Evolutionary conservation across 768 basidiomycete species (phyloP).

Genomic region (Hydnum rufescens): DNA sequence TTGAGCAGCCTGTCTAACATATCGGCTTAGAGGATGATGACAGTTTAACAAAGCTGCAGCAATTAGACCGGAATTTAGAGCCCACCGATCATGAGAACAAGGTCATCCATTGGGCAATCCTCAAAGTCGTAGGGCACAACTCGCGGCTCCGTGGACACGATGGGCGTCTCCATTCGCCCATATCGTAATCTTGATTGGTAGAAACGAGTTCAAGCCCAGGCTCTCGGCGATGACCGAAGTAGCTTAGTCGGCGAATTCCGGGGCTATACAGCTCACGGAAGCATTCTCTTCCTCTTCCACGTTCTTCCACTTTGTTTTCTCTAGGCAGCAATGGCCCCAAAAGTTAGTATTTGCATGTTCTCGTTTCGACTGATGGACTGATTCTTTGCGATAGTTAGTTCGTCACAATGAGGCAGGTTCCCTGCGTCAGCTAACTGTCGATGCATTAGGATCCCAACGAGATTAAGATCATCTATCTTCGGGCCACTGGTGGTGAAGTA

Average conservation of each 20-base stretch:
- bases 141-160: neutral
- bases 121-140: conserved; percentile 61
- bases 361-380: neutral
- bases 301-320: neutral
- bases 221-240: too few relatives aligned
- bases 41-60: conserved; percentile 7
- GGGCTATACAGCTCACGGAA: neutral
- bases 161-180: neutral
- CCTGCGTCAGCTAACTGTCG: too few relatives aligned
- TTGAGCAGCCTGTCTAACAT: conserved; percentile 90
- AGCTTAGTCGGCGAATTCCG: neutral
- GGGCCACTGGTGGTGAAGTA: conserved; percentile 97
- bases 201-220: too few relatives aligned
- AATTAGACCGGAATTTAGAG: conserved; percentile 5
- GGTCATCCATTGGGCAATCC: conserved; percentile 59
- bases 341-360: neutral
- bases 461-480: conserved; percentile 97
- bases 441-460: conserved; percentile 71
- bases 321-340: neutral
- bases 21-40: conserved; percentile 39
- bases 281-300: neutral
- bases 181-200: neutral
- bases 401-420: too few relatives aligned
- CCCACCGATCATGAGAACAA: conserved; percentile 77
- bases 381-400: neutral